Conservation (phyloP, 768 basidiomycete species). For the Amylocystis lapponica region DNA sequence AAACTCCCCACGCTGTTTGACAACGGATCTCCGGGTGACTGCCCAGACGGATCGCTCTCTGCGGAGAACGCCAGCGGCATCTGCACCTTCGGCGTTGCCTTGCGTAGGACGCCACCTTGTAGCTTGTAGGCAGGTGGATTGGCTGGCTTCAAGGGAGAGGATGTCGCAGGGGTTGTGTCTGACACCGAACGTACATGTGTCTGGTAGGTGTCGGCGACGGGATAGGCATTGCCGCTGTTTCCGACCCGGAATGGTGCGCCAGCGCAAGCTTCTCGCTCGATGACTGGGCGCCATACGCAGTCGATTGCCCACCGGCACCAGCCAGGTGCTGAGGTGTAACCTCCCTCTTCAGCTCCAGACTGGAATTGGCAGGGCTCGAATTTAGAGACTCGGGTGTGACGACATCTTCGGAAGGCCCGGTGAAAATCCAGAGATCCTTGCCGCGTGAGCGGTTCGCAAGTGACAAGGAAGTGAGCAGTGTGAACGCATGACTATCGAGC, state of each 20-base stretch:
- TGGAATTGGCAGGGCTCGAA: slow-evolving; percentile 29
- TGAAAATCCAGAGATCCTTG: slow-evolving; percentile 78
- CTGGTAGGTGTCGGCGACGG: slow-evolving; percentile 8
- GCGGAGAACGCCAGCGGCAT: slow-evolving; percentile 49
- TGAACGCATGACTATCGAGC: slow-evolving; percentile 63
- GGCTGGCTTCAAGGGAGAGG: slow-evolving; percentile 18
- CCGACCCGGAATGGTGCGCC: background rate
- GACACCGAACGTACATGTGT: background rate
- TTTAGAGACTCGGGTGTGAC: slow-evolving; percentile 28
- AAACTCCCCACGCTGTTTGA: slow-evolving; percentile 29
- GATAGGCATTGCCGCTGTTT: slow-evolving; percentile 10
- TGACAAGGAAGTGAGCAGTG: slow-evolving; percentile 64
- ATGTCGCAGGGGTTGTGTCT: slow-evolving; percentile 4
- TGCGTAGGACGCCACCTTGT: slow-evolving; percentile 40
- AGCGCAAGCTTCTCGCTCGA: slow-evolving; percentile 5
- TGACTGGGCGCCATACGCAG: background rate
- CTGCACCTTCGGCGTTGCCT: slow-evolving; percentile 59
- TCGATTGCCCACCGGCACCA: slow-evolving; percentile 6
- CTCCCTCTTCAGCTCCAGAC: slow-evolving; percentile 26
- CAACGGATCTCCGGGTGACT: slow-evolving; percentile 6
- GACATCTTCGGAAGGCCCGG: slow-evolving; percentile 35
- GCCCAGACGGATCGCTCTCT: slow-evolving; percentile 3
- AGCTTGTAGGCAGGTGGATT: slow-evolving; percentile 23
- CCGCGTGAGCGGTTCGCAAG: slow-evolving; percentile 64
- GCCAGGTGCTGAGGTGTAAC: too few relatives aligned